Evolutionary conservation across 768 basidiomycete genomes (phyloP), one percentile per base, ranked within the genome.

Genomic region (Boletus fagicola): DNA sequence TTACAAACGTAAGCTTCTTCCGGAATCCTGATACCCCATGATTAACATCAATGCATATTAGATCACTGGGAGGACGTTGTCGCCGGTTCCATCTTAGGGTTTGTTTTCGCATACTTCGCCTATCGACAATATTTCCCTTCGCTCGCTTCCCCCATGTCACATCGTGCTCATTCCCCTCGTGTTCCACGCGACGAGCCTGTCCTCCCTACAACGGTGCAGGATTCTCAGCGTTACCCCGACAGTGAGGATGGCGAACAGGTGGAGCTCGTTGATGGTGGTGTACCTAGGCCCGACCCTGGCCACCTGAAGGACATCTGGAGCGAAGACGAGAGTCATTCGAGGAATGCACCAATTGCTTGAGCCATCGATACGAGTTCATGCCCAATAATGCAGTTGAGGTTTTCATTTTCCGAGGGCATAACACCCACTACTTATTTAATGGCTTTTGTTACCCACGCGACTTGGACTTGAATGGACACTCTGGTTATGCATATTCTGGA

Each of bases 1-100:
- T 72, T 88, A 88, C 63, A 82, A 94, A 56, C 93, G 89, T 91
- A 65, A 22, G 54, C 9, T 51, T 50, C 15, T 15, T 35, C 31
- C n/a, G 9, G 18, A 26, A 16, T 59, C 64, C 53, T 50, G 66
- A 39, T 54, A 47, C 5, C 42, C 39, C 13, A 57, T 59, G 22
- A 49, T 49, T 53, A 51, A 52, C 28, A 18, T 22, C 22, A 36
- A 10, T 52, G 51, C 31, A 55, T 48, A 36, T 33, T 59, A 92
- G 90, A 96, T 72, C 93, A 96, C 70, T 94, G 92, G 90, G 85
- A 92, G 6, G 96, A 99, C 62, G 90, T 97, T 43, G 66, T 92
- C 10, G 83, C 90, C 2, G 94, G 95, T 6, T 81, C 86, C 3
- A 52, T 87, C 30, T 76, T 98, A 9, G 96, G 95, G 13, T 75